Base-by-base conservation (phyloP, 2,329 filamentous ascomycete genomes). In the Microcera coccophila region DNA sequence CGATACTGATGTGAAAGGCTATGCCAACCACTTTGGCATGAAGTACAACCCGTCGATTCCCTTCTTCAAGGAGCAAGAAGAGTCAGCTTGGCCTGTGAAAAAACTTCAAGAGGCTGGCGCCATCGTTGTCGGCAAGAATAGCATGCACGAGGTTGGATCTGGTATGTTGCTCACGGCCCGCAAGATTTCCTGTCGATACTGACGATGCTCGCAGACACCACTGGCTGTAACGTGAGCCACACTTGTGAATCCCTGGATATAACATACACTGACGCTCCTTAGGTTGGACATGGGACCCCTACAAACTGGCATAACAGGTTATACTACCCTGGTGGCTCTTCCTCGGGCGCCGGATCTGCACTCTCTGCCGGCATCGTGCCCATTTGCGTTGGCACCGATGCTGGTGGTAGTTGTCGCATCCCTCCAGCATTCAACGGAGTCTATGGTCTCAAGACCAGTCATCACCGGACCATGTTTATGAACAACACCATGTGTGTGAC, bases 281-380 rank as follows among this genome's bases (percentile, higher is more conserved):
- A 71, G 71, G 78, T 82, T 5, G 74, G 72, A 29, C 83, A 79
- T 59, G 87, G 87, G 28, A 89, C 87, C 0, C 85, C 88, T 0
- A 73, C 79, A 15, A 93, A 94, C 64, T 89, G 87, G 52, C 79
- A 87, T 63, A 90, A 91, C 65, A 71, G 74, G 15, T 64, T 73
- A 3, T 93, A 90, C 70, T 94, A 90, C 61, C 81, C 85, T 4
- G 88, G 88, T 36, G 88, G 88, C 20, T 90, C 86, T 0, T 90
- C 87, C 0, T 87, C 86, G 3, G 88, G 88, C 3, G 84, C 78
- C 3, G 86, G 75, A 1, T 91, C 88, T 40, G 77, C 81, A 11
- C 73, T 90, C 19, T 76, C 76, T 16, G 76, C 79, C 7, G 87
- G 87, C 2, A 66, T 93, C 18, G 74, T 90, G 3, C 87, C 87